Evolutionary conservation across 2,329 filamentous ascomycete species (phyloP).

Genomic region (Zasmidium cellare): DNA sequence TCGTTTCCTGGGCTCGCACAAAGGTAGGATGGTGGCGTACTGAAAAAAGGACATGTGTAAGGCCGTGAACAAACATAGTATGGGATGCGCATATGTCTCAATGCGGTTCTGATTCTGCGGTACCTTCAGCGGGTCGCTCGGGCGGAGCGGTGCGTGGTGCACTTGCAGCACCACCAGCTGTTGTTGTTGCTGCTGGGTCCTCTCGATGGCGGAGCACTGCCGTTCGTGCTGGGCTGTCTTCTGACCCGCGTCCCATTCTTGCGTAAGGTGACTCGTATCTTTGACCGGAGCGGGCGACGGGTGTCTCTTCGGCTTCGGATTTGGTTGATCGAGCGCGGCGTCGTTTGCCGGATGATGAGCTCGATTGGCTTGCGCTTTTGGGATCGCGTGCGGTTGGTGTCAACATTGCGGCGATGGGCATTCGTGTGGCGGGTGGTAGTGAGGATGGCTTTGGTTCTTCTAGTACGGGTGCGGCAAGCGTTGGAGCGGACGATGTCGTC

Average conservation of each 20-base stretch:
- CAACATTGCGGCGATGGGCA: conserved; percentile 37
- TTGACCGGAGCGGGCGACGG: conserved; percentile 9
- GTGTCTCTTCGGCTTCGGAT: conserved; percentile 20
- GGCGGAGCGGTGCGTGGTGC: conserved; percentile 7
- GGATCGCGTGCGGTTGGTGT: conserved; percentile 29
- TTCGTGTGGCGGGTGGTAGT: conserved; percentile 27
- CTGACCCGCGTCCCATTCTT: conserved; percentile 12
- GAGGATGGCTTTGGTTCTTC: conserved; percentile 21
- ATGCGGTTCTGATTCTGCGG: conserved; percentile 2
- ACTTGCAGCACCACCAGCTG: not conserved
- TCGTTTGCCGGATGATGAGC: conserved; percentile 34
- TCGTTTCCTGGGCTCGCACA: not conserved
- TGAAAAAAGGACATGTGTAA: not conserved
- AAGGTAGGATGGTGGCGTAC: not conserved
- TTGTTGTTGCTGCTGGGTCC: conserved; percentile 6
- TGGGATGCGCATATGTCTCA: conserved; percentile 1
- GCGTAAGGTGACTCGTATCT: conserved; percentile 31
- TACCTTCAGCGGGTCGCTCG: conserved; percentile 9
- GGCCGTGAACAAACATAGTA: not conserved
- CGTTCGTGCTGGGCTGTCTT: conserved; percentile 29
- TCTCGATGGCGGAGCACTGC: conserved; percentile 30
- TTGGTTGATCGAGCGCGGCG: conserved; percentile 29
- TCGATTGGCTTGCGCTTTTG: conserved; percentile 29
- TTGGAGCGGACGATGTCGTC: not conserved
- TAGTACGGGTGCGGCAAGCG: conserved; percentile 4